A percentile compares a stretch with the other conserved stretches of the same genome.
Conservation (phyloP, 208 protist genomes). For the Crithidia expoeki region DNA sequence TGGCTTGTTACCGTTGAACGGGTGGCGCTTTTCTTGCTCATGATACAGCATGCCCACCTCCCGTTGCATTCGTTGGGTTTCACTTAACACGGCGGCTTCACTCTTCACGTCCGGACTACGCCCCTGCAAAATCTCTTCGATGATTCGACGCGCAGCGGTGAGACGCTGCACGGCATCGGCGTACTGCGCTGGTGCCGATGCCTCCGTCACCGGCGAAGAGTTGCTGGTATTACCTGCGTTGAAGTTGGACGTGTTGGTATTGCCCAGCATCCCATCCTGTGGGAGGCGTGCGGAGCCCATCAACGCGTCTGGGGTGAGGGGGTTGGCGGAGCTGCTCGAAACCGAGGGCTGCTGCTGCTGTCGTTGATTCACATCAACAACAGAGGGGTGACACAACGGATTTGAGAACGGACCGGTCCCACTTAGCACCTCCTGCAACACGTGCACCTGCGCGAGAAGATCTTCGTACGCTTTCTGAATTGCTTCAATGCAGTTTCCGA, state of each 20-base stretch:
- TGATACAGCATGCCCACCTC: constrained; percentile 3
- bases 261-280: not conserved
- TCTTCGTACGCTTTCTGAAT: constrained; percentile 71
- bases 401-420: not conserved
- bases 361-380: not conserved
- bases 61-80: not conserved
- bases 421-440: constrained; percentile 49
- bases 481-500: constrained; percentile 56
- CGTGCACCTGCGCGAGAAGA: constrained; percentile 35
- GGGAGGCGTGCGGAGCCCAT: not conserved
- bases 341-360: constrained; percentile 6
- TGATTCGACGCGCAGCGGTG: constrained; percentile 12
- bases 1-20: not conserved
- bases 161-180: constrained; percentile 16
- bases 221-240: not conserved
- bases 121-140: constrained; percentile 34
- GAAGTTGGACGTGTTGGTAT: not conserved
- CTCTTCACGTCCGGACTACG: constrained; percentile 37
- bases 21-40: constrained; percentile 13
- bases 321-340: constrained; percentile 8
- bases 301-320: not conserved
- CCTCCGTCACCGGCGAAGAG: not conserved
- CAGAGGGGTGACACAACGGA: not conserved
- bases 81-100: constrained; percentile 15
- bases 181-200: not conserved